Base-by-base conservation (phyloP, 306 rosid species). In the Oxytropis ochrocephala region DNA sequence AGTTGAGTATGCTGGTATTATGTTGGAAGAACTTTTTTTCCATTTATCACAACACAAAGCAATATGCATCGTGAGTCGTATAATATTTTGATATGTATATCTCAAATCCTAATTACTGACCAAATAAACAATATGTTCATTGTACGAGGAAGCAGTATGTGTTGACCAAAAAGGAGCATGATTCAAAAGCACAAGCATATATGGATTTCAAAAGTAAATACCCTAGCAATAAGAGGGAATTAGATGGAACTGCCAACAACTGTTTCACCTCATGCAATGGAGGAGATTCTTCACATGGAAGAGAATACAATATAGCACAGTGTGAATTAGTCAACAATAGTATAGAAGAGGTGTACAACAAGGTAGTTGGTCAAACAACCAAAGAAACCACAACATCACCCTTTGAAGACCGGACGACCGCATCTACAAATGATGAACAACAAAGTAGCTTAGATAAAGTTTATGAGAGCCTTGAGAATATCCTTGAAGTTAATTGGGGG, bases 121-220 rank as follows among this genome's bases (percentile, higher is more conserved):
- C 3, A 41, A 3, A 48, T 58, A 2, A 47, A 12, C 21, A 3
- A n/a, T n/a, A n/a, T n/a, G n/a, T 52, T 38, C 48, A 55, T 59
- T 38, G 39, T 71, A 35, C 1, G 55, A 46, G 33, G 65, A 12
- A 30, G 49, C 76, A 79, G 89, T 82, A 79, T 39, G 67, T 85
- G 69, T 43, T 12, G 6, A 2, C 52, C 2, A 51, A 48, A 24
- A 79, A 44, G 55, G 80, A 19, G 12, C 48, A 8, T 56, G 50
- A 21, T 11, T 11, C 7, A 35, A 62, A 46, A 52, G 12, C 6
- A 24, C 61, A 76, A 13, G 63, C 58, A 5, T 70, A 29, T 29
- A 17, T 84, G 32, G 73, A 67, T 8, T 7, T 64, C 11, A 24
- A 73, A 0, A 50, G 58, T 0, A 62, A 82, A 13, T 79, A 79